phyloP scores from a whole-genome alignment of 345 rosid species.

The Populus tremula region DNA sequence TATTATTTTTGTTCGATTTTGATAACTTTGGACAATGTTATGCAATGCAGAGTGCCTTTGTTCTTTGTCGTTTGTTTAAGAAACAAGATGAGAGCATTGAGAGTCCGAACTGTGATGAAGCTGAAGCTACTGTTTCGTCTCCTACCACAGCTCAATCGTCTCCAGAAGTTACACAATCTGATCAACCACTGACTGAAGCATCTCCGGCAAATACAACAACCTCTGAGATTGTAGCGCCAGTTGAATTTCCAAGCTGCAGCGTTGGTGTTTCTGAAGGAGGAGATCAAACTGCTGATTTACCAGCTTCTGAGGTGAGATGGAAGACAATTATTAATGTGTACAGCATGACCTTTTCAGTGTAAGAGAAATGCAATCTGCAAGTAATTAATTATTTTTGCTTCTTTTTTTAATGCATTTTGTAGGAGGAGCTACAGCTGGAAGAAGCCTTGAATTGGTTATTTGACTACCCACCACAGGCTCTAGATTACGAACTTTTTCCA shows the following conservation, averaged over 20 bases:
- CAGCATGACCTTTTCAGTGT: background rate
- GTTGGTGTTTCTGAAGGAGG: constrained; percentile 10
- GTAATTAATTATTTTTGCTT: background rate
- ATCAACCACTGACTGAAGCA: constrained; percentile 22
- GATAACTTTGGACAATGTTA: too few relatives aligned
- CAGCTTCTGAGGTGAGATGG: constrained; percentile 34
- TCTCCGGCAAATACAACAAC: constrained; percentile 15
- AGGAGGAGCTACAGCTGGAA: constrained; percentile 27
- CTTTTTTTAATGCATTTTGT: constrained; percentile 3
- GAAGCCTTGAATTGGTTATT: constrained; percentile 26
- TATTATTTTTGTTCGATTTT: background rate
- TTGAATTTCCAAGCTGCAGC: constrained; percentile 15
- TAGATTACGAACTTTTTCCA: constrained; percentile 38
- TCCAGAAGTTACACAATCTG: constrained; percentile 24
- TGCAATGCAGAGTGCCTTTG: constrained; percentile 54
- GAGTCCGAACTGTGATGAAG: constrained; percentile 31
- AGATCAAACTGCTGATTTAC: constrained; percentile 20
- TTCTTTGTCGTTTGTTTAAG: constrained; percentile 64
- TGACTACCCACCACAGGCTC: constrained; percentile 24
- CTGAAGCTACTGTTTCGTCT: constrained; percentile 24
- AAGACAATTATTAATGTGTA: background rate
- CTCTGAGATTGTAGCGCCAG: background rate
- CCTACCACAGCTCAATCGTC: constrained; percentile 32
- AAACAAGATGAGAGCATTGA: constrained; percentile 45
- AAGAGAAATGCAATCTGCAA: background rate